Conservation (phyloP, 352 stramenopile genomes). For the Peronospora belbahrii region DNA sequence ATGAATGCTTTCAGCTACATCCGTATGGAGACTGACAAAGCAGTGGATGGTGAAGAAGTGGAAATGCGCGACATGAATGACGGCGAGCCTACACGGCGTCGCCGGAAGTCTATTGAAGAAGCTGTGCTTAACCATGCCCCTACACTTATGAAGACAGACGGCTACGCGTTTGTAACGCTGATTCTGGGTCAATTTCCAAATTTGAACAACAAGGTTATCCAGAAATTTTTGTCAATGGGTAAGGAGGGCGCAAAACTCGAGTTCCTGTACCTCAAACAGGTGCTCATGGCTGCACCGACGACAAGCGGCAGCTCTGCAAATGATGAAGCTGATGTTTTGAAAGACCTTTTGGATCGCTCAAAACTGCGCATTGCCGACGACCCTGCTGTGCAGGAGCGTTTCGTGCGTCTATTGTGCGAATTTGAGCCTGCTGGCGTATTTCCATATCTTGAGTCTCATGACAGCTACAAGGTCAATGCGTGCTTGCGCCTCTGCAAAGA, state of each 20-base stretch:
- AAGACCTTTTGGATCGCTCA: conserved; percentile 72
- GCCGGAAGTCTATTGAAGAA: conserved; percentile 66
- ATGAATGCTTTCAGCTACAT: conserved; percentile 85
- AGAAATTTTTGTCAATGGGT: conserved; percentile 75
- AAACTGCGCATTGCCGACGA: conserved; percentile 79
- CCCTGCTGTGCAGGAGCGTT: conserved; percentile 74
- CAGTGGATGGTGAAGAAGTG: conserved; percentile 32
- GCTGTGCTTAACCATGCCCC: conserved; percentile 66
- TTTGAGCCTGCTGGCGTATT: conserved; percentile 74
- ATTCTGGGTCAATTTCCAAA: conserved; percentile 82
- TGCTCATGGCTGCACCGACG: conserved; percentile 56
- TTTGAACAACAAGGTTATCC: conserved; percentile 81
- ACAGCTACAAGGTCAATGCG: conserved; percentile 84
- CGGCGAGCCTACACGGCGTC: conserved; percentile 26
- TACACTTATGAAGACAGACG: conserved; percentile 85
- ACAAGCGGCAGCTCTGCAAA: conserved; percentile 34
- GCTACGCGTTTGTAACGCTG: conserved; percentile 80
- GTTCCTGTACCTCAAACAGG: conserved; percentile 73
- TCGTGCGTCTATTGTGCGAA: conserved; percentile 71
- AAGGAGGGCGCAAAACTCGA: conserved; percentile 71
- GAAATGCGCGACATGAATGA: conserved; percentile 33
- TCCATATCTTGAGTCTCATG: conserved; percentile 71
- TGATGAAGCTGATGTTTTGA: conserved; percentile 69
- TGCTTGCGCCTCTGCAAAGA: conserved; percentile 82
- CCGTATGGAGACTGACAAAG: conserved; percentile 47